Evolutionary conservation across 1,139 yeast species (phyloP), one percentile per base, ranked within the genome.

Genomic region (Sugiyamaella paludigena): DNA sequence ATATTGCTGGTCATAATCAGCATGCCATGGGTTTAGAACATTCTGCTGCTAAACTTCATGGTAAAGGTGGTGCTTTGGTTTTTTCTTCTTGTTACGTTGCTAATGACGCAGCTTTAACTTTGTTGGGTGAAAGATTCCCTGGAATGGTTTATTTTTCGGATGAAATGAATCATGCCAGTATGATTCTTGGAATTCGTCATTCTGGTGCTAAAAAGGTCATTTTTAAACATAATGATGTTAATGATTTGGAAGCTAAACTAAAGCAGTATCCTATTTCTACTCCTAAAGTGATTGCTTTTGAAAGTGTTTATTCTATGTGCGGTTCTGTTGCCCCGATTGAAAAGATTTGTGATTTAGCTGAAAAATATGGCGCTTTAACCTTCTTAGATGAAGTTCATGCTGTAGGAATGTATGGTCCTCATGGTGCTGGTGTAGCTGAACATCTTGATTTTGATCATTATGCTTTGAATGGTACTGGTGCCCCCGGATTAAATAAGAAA

Each of bases 371-470:
- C 54, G 98, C 98, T 38, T 72, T 92, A 62, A 92, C 99, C 39
- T 92, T 92, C 70, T 77, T 94, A 66, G 99, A 92, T 68, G 99
- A 92, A 71, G 99, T 92, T 41, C 99, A 92, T 66, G 98, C 98
- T 38, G 98, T 94, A 47, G 99, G 99, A 49, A 81, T 92, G 85
- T 92, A 92, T 68, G 98, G 98, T 63, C 98, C 98, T 53, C 96
- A 87, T 64, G 99, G 99, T 64, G 98, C 96, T 37, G 99, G 99
- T 73, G 98, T 92, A 49, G 97, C 98, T 44, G 98, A 94, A 71
- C 98, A 92, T 68, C 76, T 86, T 64, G 87, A 92, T 70, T 91
- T 88, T 63, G 87, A 87, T 42, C 81, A 83, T 53, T 95, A 89
- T 67, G 74, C 78, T 37, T 5, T 24, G 11, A 37, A 39, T 15